Evolutionary conservation across 371 early-diverging fungal species (phyloP).

Genomic region (Rhizopus sp.): DNA sequence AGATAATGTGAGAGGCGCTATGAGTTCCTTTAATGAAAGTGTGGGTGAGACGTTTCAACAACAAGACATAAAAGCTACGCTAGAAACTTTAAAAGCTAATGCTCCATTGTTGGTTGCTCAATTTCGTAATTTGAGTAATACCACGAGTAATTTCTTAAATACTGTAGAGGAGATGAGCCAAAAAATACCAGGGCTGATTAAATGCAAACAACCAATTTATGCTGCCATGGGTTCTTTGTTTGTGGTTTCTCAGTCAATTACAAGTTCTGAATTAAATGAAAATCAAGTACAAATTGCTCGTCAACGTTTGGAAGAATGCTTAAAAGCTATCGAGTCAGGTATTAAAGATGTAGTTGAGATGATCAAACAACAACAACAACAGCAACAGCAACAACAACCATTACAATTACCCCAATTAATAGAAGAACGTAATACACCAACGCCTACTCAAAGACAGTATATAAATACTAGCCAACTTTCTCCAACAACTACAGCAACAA

Average conservation of each 20-base stretch:
- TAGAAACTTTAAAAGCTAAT: constrained; percentile 43
- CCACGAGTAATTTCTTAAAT: constrained; percentile 44
- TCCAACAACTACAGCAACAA: constrained; percentile 4
- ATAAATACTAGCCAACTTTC: too few species aligned
- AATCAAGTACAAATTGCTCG: constrained; percentile 17
- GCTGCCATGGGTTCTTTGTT: constrained; percentile 73
- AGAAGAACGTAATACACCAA: constrained; percentile 14
- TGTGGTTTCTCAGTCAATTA: constrained; percentile 65
- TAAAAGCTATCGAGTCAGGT: constrained; percentile 12
- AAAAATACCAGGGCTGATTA: constrained; percentile 26
- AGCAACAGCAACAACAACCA: too few species aligned
- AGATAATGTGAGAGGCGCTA: constrained; percentile 34
- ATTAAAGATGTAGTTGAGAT: constrained; percentile 13
- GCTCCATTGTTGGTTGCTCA: constrained; percentile 59
- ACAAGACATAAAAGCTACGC: constrained; percentile 9
- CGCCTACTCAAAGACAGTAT: constrained; percentile 13
- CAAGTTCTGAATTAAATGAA: constrained; percentile 39
- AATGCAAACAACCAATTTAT: constrained; percentile 66
- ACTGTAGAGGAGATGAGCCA: constrained; percentile 36
- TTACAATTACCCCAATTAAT: too few species aligned
- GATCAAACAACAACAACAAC: too few species aligned
- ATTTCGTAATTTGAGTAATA: constrained; percentile 53
- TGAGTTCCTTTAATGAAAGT: constrained; percentile 36
- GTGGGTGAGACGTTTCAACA: constrained; percentile 23
- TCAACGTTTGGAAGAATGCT: constrained; percentile 24